phyloP scores from a whole-genome alignment of 441 rosid species.

The Populus hybrid region DNA sequence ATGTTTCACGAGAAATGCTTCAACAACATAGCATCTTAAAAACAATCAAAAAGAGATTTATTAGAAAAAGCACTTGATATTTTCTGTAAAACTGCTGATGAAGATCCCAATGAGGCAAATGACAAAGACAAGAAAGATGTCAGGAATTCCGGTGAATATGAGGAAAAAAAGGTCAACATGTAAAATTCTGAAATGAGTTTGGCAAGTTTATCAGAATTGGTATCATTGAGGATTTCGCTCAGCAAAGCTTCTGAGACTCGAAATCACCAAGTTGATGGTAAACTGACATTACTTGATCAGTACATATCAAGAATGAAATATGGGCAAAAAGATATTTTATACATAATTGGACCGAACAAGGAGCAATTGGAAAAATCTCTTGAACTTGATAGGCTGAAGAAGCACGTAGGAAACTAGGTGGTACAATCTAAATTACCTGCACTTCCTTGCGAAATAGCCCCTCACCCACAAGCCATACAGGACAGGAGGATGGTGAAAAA shows the following conservation, averaged over 20 bases:
- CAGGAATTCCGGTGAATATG: constrained; percentile 61
- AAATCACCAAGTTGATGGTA: constrained; percentile 90
- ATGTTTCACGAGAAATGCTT: constrained; percentile 94
- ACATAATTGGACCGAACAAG: constrained; percentile 89
- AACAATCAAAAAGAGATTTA: constrained; percentile 93
- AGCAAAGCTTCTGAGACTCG: constrained; percentile 89
- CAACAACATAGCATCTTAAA: constrained; percentile 91
- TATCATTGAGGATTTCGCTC: constrained; percentile 80
- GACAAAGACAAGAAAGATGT: constrained; percentile 76
- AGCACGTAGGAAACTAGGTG: constrained; percentile 12
- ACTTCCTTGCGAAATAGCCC: too few species aligned
- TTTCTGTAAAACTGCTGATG: constrained; percentile 82
- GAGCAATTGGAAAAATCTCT: constrained; percentile 93
- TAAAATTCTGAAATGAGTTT: constrained; percentile 89
- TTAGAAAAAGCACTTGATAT: constrained; percentile 86
- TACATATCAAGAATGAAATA: constrained; percentile 91
- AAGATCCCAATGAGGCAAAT: constrained; percentile 77
- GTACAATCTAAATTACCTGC: too few species aligned
- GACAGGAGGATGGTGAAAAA: too few species aligned
- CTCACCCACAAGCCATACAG: too few species aligned
- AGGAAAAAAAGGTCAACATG: constrained; percentile 72
- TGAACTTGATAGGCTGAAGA: constrained; percentile 85
- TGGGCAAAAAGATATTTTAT: constrained; percentile 79
- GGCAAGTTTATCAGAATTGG: constrained; percentile 93
- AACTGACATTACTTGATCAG: constrained; percentile 84